phyloP scores from a whole-genome alignment of 306 rosid species.

The Gynostemma pentaphyllum region DNA sequence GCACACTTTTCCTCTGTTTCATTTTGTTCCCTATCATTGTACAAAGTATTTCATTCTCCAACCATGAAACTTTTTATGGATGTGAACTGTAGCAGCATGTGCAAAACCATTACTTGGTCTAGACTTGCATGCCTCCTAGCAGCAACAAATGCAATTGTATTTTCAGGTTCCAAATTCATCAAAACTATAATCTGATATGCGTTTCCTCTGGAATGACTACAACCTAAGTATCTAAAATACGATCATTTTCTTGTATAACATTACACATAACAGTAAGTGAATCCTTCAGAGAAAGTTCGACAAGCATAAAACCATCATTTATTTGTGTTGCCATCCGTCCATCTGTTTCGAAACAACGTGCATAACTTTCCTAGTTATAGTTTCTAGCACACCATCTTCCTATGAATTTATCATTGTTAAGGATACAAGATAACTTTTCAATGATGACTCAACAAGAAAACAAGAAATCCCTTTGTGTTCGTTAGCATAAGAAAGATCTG shows the following conservation, averaged over 20 bases:
- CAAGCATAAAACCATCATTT: conserved; percentile 36
- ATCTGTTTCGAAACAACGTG: conserved; percentile 55
- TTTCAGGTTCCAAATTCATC: conserved; percentile 43
- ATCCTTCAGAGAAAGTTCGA: conserved; percentile 59
- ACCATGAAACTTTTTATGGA: conserved; percentile 88
- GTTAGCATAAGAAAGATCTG: conserved; percentile 65
- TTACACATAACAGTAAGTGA: conserved; percentile 69
- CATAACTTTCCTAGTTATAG: conserved; percentile 31
- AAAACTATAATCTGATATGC: conserved; percentile 22
- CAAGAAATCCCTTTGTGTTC: conserved; percentile 86
- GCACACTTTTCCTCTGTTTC: too few relatives aligned
- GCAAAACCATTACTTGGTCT: conserved; percentile 34
- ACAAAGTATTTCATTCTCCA: conserved; percentile 87
- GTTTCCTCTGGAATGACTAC: conserved; percentile 72
- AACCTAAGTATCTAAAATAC: conserved; percentile 63
- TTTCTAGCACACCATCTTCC: conserved; percentile 29
- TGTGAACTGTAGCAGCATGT: conserved; percentile 55
- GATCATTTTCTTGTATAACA: conserved; percentile 79
- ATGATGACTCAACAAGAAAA: conserved; percentile 57
- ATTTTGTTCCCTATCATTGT: too few relatives aligned
- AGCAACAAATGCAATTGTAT: conserved; percentile 39
- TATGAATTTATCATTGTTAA: conserved; percentile 41
- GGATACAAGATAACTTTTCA: conserved; percentile 40
- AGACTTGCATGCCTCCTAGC: conserved; percentile 35
- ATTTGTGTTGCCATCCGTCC: conserved; percentile 56